Conservation (phyloP, 257 asterid genomes). For the Fraxinus americana region DNA sequence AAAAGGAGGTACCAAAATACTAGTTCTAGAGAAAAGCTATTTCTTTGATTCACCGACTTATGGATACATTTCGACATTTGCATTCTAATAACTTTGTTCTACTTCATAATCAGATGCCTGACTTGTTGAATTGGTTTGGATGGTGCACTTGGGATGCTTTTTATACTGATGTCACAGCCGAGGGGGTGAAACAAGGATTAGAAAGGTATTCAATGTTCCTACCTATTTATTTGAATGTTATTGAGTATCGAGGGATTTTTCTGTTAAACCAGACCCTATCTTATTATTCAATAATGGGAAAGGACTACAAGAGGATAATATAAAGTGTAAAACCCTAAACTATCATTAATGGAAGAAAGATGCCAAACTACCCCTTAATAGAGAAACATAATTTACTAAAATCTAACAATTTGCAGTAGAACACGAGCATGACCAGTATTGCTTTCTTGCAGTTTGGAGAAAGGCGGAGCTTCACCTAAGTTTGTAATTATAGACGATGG, state of each 20-base stretch:
- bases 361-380: neutral
- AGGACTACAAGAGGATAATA: neutral
- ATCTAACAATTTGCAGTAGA: neutral
- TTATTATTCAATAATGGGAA: neutral
- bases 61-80: neutral
- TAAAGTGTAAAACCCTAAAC: neutral
- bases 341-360: neutral
- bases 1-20: conserved; percentile 57
- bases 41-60: neutral
- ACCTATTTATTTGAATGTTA: neutral
- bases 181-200: conserved; percentile 76
- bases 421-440: neutral
- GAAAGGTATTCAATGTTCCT: conserved; percentile 39
- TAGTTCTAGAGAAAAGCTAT: neutral
- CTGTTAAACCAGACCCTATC: neutral
- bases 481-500: conserved; percentile 80
- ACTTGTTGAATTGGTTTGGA: conserved; percentile 88
- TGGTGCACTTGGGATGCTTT: conserved; percentile 99
- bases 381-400: neutral
- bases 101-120: conserved; percentile 64
- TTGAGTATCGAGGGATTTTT: neutral
- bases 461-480: conserved; percentile 73
- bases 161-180: conserved; percentile 74
- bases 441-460: conserved; percentile 40
- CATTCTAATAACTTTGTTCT: conserved; percentile 18